Base-by-base conservation (phyloP, 176 grass and related monocot species). In the Eragrostis nindensis region DNA sequence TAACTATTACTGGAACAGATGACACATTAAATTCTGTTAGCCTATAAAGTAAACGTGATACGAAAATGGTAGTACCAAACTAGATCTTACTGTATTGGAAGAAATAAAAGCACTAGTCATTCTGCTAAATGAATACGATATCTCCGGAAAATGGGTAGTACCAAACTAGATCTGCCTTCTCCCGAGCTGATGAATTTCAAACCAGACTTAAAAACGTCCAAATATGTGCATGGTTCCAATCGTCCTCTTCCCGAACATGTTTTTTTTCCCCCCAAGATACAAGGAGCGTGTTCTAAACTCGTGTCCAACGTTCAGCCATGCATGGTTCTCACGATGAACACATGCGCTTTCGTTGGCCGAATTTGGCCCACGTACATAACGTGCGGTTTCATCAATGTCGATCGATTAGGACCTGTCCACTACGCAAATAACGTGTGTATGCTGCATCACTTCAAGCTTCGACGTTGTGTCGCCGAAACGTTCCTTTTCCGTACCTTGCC, bases 301-400 rank as follows among this genome's bases (percentile, higher is more conserved):
- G 21, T 40, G 56, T 16, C 18, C 30, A 6, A 32, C 17, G 16
- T 36, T 65, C 32, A 66, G 7, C 25, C 14, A 5, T 1, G 36
- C 64, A 61, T 27, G 53, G 4, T 21, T 48, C 15, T 60, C 69
- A 80, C 44, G 24, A 55, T 17, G 38, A 70, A 26, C 79, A 87
- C 43, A 44, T 78, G 86, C 25, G 44, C 73, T 72, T 50, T 71
- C 39, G 62, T 14, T 29, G 11, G 36, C 30, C 2, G 19, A 25
- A 52, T 81, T 61, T 24, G 19, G 48, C 25, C 10, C 74, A 77
- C 73, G 73, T 54, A 50, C 27, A 64, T 71, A 60, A 77, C 79
- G 86, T 87, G 78, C 43, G n/a, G 32, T 54, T 74, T 41, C 40
- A 74, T 74, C 76, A 11, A 25, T 32, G 41, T 21, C 50, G 56